phyloP scores from a whole-genome alignment of 2,329 filamentous ascomycete genomes.

The Colletotrichum phormii region DNA sequence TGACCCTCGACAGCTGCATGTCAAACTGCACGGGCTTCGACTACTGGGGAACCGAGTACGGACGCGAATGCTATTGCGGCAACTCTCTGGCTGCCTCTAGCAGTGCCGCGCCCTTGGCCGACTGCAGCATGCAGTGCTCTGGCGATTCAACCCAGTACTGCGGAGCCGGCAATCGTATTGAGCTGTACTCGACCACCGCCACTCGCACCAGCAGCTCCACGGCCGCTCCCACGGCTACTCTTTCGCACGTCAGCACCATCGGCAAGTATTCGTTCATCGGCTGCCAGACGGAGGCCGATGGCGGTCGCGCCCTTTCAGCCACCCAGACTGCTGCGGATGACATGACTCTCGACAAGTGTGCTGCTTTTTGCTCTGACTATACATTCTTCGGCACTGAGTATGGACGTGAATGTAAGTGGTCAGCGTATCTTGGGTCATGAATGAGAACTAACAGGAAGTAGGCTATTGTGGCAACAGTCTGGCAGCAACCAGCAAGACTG shows the following conservation, averaged over 20 bases:
- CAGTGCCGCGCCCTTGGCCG: slow-evolving; percentile 42
- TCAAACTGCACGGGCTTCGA: slow-evolving; percentile 57
- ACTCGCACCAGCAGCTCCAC: slow-evolving; percentile 42
- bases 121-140: slow-evolving; percentile 55
- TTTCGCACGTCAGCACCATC: slow-evolving; percentile 47
- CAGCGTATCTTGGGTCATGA: not conserved
- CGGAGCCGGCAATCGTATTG: slow-evolving; percentile 55
- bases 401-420: slow-evolving; percentile 48
- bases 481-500: slow-evolving; percentile 45
- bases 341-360: slow-evolving; percentile 54
- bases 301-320: slow-evolving; percentile 50
- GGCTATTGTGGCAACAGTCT: slow-evolving; percentile 54
- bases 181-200: slow-evolving; percentile 56
- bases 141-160: slow-evolving; percentile 56
- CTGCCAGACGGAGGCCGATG: slow-evolving; percentile 53
- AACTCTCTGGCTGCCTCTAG: slow-evolving; percentile 46
- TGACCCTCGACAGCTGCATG: slow-evolving; percentile 63
- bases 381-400: slow-evolving; percentile 53
- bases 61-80: slow-evolving; percentile 65
- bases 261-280: slow-evolving; percentile 51
- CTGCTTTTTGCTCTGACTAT: slow-evolving; percentile 48
- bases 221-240: slow-evolving; percentile 47
- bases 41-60: slow-evolving; percentile 64
- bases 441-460: slow-evolving; percentile 17
- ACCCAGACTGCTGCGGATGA: slow-evolving; percentile 45